Evolutionary conservation across 805 yeast species (phyloP).

Genomic region (Nakazawaea wickerhamii): DNA sequence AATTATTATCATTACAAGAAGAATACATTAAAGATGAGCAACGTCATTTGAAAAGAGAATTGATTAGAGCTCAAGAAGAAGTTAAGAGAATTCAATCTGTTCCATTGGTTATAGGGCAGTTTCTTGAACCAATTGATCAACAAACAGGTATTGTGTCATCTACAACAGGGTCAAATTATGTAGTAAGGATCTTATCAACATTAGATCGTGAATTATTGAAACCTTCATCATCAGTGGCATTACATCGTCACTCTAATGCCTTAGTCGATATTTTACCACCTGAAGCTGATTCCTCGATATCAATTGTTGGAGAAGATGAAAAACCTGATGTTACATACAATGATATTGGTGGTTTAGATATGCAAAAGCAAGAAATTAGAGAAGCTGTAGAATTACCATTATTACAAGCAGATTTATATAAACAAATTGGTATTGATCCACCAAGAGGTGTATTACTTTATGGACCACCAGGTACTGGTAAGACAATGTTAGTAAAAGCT

Average conservation of each 20-base stretch:
- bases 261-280: constrained; percentile 96
- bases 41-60: constrained; percentile 90
- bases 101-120: constrained; percentile 97
- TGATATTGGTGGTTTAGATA: constrained; percentile 97
- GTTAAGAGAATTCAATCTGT: constrained; percentile 96
- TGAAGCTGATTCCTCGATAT: constrained; percentile 94
- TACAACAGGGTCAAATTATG: constrained; percentile 96
- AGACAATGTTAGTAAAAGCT: constrained; percentile 97
- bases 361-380: constrained; percentile 98
- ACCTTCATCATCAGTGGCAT: constrained; percentile 92
- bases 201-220: constrained; percentile 91
- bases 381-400: constrained; percentile 98
- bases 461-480: constrained; percentile 99
- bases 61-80: constrained; percentile 96
- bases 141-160: constrained; percentile 95
- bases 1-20: constrained; percentile 80
- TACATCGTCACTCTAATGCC: constrained; percentile 98
- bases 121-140: constrained; percentile 94
- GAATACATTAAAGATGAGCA: constrained; percentile 98
- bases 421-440: constrained; percentile 97
- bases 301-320: constrained; percentile 92
- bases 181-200: constrained; percentile 90
- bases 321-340: constrained; percentile 91
- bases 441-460: constrained; percentile 96
- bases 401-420: constrained; percentile 91